Evolutionary conservation across 2,329 filamentous ascomycete genomes (phyloP).

Genomic region (Monilinia fructigena): DNA sequence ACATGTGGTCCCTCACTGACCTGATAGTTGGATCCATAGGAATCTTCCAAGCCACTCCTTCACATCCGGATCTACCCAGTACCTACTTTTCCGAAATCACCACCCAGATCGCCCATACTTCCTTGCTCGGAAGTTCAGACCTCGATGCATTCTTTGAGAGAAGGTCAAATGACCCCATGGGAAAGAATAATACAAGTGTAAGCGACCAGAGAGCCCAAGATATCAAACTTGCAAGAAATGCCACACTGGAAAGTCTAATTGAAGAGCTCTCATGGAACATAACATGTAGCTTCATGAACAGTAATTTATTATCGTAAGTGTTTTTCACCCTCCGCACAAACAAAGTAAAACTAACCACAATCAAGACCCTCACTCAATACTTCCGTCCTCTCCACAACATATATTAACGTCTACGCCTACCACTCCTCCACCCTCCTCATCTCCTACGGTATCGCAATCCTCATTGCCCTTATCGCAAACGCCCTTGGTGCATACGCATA

Average conservation of each 20-base stretch:
- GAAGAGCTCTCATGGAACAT: slow-evolving; percentile 3
- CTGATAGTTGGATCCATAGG: slow-evolving; percentile 29
- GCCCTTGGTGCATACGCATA: slow-evolving; percentile 28
- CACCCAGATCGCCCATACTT: slow-evolving; percentile 25
- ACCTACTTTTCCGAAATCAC: slow-evolving; percentile 26
- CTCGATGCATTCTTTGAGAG: slow-evolving; percentile 29
- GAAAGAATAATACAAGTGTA: background rate
- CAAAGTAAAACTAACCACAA: background rate
- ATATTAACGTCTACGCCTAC: slow-evolving; percentile 28
- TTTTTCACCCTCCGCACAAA: background rate
- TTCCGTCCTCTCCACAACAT: background rate
- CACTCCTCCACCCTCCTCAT: slow-evolving; percentile 25
- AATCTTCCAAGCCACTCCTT: slow-evolving; percentile 11
- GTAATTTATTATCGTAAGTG: background rate
- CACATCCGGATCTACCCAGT: slow-evolving; percentile 8
- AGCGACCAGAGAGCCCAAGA: slow-evolving; percentile 4
- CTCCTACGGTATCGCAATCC: slow-evolving; percentile 27
- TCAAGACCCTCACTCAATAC: background rate
- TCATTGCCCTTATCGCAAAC: slow-evolving; percentile 24
- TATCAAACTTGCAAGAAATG: background rate
- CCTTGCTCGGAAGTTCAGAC: slow-evolving; percentile 27
- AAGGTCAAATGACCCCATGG: background rate
- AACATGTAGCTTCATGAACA: slow-evolving; percentile 2
- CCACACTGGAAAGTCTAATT: background rate
- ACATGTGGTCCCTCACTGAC: slow-evolving; percentile 27